Percentiles rank a stretch among this genome's conserved stretches.
Evolutionary conservation across 495 filamentous ascomycete species (phyloP).

Genomic region (Collariella sp.): DNA sequence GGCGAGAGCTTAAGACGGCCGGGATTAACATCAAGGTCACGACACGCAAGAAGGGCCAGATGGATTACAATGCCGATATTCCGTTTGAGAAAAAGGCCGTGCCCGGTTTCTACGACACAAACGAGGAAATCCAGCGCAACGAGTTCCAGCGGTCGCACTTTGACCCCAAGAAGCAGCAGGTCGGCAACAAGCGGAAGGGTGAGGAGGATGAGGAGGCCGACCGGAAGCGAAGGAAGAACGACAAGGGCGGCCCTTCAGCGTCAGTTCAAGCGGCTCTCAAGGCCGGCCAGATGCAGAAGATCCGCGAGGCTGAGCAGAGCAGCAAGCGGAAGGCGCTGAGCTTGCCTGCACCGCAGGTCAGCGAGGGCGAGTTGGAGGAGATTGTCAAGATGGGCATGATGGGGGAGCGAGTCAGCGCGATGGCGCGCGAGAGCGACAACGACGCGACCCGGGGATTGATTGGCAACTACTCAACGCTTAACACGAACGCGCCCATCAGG

Average conservation of each 20-base stretch:
- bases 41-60: conserved; percentile 88
- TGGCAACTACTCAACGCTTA: conserved; percentile 72
- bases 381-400: conserved; percentile 98
- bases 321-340: conserved; percentile 77
- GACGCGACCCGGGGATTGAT: conserved; percentile 78
- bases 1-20: conserved; percentile 90
- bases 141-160: conserved; percentile 83
- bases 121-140: conserved; percentile 68
- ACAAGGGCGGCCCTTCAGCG: conserved; percentile 68
- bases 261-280: conserved; percentile 82
- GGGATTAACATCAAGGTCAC: conserved; percentile 96
- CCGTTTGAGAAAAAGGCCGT: conserved; percentile 91
- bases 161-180: conserved; percentile 88
- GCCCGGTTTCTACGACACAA: conserved; percentile 88
- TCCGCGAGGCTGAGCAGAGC: conserved; percentile 92
- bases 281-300: conserved; percentile 90
- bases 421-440: conserved; percentile 72
- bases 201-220: conserved; percentile 78
- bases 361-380: conserved; percentile 86
- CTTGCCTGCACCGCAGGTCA: conserved; percentile 82
- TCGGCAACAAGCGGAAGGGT: conserved; percentile 91
- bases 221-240: conserved; percentile 74
- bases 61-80: conserved; percentile 99
- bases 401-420: conserved; percentile 73
- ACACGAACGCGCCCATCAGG: conserved; percentile 75